Evolutionary conservation across 2,329 filamentous ascomycete genomes (phyloP).

Genomic region (Epichloe elymi): DNA sequence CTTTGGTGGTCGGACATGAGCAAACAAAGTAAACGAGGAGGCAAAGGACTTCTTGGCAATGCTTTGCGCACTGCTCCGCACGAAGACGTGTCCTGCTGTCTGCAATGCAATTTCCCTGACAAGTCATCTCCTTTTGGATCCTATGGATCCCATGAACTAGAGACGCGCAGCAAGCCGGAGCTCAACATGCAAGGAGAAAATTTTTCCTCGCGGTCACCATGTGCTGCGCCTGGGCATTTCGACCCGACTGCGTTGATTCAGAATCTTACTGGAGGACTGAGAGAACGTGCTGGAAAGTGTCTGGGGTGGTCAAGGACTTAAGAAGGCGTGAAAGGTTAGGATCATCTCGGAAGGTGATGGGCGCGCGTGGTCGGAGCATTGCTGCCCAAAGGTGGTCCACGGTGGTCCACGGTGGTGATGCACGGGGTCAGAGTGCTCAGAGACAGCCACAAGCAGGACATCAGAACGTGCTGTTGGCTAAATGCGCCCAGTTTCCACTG

Average conservation of each 20-base stretch:
- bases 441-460: not conserved
- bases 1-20: too few species aligned
- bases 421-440: not conserved
- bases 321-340: not conserved
- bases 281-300: not conserved
- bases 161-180: not conserved
- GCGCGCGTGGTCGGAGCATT: conserved; percentile 5
- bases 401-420: not conserved
- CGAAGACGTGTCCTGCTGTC: too few species aligned
- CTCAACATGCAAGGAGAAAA: not conserved
- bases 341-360: too few species aligned
- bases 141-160: too few species aligned
- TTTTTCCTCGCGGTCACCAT: not conserved
- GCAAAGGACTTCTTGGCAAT: too few species aligned
- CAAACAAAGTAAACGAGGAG: too few species aligned
- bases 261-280: not conserved
- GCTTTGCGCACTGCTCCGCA: too few species aligned
- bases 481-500: too few species aligned
- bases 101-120: too few species aligned
- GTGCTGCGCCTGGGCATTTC: not conserved
- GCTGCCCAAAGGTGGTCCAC: conserved; percentile 8
- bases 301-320: not conserved
- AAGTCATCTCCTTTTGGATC: too few species aligned
- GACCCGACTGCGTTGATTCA: not conserved
- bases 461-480: too few species aligned